phyloP scores from a whole-genome alignment of 305 asterid species.

The Coffea humblotiana region DNA sequence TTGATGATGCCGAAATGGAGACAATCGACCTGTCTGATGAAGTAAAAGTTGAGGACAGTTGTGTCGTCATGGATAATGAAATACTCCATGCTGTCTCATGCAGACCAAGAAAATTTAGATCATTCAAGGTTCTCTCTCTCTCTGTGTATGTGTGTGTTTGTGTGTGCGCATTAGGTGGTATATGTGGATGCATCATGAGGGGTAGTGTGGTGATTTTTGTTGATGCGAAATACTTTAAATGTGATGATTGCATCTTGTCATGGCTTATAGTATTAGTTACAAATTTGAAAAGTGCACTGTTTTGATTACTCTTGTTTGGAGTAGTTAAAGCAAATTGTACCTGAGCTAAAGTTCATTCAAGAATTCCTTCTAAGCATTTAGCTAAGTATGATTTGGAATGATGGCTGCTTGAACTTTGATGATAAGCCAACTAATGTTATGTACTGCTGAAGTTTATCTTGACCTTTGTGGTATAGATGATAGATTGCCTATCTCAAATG shows the following conservation, averaged over 20 bases:
- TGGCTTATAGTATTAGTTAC: no score
- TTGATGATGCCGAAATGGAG: slow-evolving; percentile 47
- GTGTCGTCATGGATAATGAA: slow-evolving; percentile 24
- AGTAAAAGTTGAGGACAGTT: slow-evolving; percentile 28
- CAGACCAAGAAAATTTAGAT: slow-evolving; percentile 49
- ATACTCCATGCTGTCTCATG: slow-evolving; percentile 31
- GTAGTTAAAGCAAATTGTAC: not conserved
- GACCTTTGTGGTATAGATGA: not conserved
- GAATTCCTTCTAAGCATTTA: not conserved
- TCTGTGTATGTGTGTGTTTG: not conserved
- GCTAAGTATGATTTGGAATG: not conserved
- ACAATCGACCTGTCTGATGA: slow-evolving; percentile 54
- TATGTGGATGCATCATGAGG: not conserved
- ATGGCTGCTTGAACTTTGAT: not conserved
- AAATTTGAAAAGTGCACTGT: not conserved
- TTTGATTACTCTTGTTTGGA: not conserved
- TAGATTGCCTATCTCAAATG: not conserved
- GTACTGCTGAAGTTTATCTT: not conserved
- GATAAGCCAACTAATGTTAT: not conserved
- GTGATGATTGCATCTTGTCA: not conserved
- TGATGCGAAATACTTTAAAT: not conserved
- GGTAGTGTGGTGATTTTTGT: not conserved
- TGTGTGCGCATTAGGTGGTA: not conserved
- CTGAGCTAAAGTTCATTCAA: not conserved
- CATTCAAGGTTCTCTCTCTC: slow-evolving; percentile 52